Conservation (phyloP, 495 filamentous ascomycete species). For the Achaetomiella virescens region DNA sequence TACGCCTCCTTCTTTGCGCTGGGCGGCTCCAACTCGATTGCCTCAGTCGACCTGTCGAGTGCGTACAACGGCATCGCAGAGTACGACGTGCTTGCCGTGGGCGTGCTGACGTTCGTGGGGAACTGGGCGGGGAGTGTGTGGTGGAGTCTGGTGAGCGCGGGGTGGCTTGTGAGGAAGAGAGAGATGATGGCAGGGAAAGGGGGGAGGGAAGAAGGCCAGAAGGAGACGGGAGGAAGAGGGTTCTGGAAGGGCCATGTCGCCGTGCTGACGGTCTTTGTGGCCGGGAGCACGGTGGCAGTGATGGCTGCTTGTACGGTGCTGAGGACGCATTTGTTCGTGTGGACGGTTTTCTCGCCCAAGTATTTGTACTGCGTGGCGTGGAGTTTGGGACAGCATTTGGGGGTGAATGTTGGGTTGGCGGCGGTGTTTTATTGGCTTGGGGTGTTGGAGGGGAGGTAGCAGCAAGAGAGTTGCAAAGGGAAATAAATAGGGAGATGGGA, state of each 20-base stretch:
- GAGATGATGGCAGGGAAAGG: constrained; percentile 7
- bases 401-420: constrained; percentile 56
- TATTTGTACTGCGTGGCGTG: constrained; percentile 89
- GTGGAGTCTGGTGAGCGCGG: constrained; percentile 61
- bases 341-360: constrained; percentile 98
- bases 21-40: constrained; percentile 88
- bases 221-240: background rate
- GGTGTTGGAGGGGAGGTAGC: background rate
- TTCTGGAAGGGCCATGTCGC: constrained; percentile 47
- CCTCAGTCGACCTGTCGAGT: constrained; percentile 74
- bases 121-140: constrained; percentile 93
- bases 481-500: background rate
- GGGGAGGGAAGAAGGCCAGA: background rate
- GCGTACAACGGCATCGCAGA: constrained; percentile 75
- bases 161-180: constrained; percentile 41
- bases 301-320: constrained; percentile 84
- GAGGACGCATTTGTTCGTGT: constrained; percentile 91
- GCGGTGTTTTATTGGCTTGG: constrained; percentile 52
- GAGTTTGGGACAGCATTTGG: constrained; percentile 72
- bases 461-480: no score
- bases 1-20: constrained; percentile 82
- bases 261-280: constrained; percentile 59
- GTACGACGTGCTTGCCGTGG: constrained; percentile 64
- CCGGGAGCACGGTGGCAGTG: constrained; percentile 56
- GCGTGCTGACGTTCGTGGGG: constrained; percentile 70